Conservation (phyloP, 306 rosid species). For the Myrica gale region DNA sequence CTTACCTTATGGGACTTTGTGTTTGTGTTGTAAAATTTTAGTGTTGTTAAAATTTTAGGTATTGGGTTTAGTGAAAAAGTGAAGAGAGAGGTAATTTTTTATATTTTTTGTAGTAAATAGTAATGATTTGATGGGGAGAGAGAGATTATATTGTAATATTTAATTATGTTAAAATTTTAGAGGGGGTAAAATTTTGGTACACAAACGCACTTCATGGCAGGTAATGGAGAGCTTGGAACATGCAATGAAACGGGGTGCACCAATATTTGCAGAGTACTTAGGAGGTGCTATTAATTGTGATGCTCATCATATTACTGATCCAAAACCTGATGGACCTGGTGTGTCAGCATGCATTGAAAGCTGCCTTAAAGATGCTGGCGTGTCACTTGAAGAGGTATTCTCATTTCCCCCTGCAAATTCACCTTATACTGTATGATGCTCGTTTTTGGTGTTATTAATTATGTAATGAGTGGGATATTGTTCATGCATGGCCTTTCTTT, state of each 20-base stretch:
- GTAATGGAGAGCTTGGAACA: conserved; percentile 97
- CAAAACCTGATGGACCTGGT: conserved; percentile 96
- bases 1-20: neutral
- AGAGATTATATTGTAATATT: no score
- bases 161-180: no score
- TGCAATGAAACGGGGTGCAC: conserved; percentile 92
- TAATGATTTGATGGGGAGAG: no score
- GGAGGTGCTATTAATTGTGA: conserved; percentile 99
- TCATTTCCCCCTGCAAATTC: neutral
- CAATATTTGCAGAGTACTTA: conserved; percentile 89
- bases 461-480: no score
- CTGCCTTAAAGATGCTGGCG: conserved; percentile 96
- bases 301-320: conserved; percentile 98
- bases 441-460: neutral
- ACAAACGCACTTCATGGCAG: conserved; percentile 36
- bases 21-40: no score
- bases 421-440: conserved; percentile 2
- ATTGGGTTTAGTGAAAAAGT: no score
- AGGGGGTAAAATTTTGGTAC: no score
- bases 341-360: conserved; percentile 90
- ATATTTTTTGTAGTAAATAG: no score
- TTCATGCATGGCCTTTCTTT: no score
- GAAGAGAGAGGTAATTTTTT: no score
- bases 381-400: conserved; percentile 92
- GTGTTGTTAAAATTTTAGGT: no score